Conservation (phyloP, 495 filamentous ascomycete genomes). For the Tuber microsphaerosporum region DNA sequence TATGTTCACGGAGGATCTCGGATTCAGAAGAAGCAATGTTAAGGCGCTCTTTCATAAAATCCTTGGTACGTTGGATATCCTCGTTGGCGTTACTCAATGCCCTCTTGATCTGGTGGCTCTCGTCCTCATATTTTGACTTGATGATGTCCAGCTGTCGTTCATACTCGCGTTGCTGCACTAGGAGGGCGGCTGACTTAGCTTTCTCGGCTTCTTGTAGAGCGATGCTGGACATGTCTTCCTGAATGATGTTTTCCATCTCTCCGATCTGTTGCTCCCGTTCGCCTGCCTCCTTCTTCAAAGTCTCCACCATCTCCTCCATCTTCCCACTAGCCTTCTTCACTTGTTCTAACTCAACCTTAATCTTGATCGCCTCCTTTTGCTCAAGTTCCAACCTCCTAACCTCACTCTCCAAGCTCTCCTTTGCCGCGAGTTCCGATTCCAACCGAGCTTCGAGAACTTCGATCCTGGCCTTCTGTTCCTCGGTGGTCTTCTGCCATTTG, state of each 20-base stretch:
- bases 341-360: conserved; percentile 74
- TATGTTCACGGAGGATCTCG: conserved; percentile 70
- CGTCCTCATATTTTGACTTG: conserved; percentile 47
- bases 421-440: conserved; percentile 66
- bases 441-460: conserved; percentile 72
- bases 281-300: conserved; percentile 25
- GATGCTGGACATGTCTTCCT: conserved; percentile 69
- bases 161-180: conserved; percentile 62
- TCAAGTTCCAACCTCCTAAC: conserved; percentile 60
- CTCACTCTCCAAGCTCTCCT: conserved; percentile 72
- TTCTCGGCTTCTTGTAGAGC: conserved; percentile 67
- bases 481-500: conserved; percentile 63
- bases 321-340: conserved; percentile 44
- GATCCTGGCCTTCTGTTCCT: conserved; percentile 63
- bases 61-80: conserved; percentile 63
- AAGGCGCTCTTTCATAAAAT: conserved; percentile 62
- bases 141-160: conserved; percentile 61
- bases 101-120: conserved; percentile 63
- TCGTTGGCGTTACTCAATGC: conserved; percentile 63
- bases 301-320: conserved; percentile 29
- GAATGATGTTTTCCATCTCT: conserved; percentile 62
- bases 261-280: conserved; percentile 52
- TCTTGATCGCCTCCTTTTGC: conserved; percentile 57
- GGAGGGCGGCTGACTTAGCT: conserved; percentile 55
- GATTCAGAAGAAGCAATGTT: conserved; percentile 71